These are phyloP conservation scores for Diplodia intermedia DNA, from an alignment of 2,329 filamentous ascomycete species.

Conservation along the genomic window DNA sequence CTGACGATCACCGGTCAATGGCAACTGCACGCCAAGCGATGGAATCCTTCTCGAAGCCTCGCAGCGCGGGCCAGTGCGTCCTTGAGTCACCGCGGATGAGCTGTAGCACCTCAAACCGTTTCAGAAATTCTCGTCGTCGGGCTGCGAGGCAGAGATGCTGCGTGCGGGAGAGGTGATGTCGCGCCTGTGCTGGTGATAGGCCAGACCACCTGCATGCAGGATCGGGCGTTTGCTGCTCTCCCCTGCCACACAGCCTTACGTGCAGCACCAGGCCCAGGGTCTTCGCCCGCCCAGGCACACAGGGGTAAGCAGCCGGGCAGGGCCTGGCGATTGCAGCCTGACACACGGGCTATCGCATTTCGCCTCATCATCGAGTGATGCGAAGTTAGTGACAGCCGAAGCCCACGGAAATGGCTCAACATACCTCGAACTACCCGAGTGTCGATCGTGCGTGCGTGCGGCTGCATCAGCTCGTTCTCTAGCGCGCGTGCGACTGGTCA, in stretches of 20 bases:
- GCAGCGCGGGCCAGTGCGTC: neutral
- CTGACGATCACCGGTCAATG: constrained; percentile 26
- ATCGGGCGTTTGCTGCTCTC: constrained; percentile 4
- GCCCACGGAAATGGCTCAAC: constrained; percentile 3
- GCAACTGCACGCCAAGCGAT: constrained; percentile 19
- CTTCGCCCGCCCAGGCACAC: neutral
- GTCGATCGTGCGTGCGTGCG: neutral
- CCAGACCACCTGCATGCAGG: constrained; percentile 24
- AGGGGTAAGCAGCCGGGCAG: constrained; percentile 21
- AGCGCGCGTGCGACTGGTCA: neutral
- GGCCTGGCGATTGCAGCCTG: constrained; percentile 8
- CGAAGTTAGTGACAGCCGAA: neutral
- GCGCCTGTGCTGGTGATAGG: constrained; percentile 1
- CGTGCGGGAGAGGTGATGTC: constrained; percentile 15
- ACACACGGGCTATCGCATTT: constrained; percentile 8
- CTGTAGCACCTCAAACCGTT: neutral
- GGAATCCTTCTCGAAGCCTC: constrained; percentile 14
- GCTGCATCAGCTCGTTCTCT: neutral
- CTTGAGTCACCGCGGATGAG: neutral
- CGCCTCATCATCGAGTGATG: neutral
- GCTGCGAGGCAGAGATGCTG: neutral
- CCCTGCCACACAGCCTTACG: constrained; percentile 22
- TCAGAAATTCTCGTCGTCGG: neutral
- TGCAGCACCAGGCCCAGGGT: constrained; percentile 20
- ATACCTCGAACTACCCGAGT: neutral